Base-by-base conservation (phyloP, 1,284 basidiomycete genomes). In the Pseudozyma hubeiensis region DNA sequence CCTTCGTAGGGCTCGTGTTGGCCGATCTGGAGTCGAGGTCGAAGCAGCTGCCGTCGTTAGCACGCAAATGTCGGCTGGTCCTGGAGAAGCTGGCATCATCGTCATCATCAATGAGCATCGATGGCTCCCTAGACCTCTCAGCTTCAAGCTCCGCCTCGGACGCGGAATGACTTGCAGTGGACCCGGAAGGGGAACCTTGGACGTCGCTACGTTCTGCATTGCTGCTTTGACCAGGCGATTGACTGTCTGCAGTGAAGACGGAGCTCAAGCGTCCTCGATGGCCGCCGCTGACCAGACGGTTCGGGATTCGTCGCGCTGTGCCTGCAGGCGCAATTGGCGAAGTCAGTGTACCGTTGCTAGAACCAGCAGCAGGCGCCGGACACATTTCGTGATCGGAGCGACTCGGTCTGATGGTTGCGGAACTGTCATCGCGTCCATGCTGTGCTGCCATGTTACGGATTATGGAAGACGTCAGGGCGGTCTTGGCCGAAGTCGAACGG, bases 11-110 rank as follows among this genome's bases (percentile, higher is more conserved):
- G 43, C 69, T 64, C 3, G 62, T 39, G 14, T 53, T 49, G 33
- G 17, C 49, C 33, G 59, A 43, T 11, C 52, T 17, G 53, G 53
- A 64, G 40, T 75, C 68, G 11, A 78, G 55, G 40, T 78, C 76
- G 30, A 78, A 78, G 39, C 57, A 66, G 63, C 76, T 78, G 7
- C 76, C 76, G 53, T 78, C 76, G 33, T 75, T 56, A 9, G 64
- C 76, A 1, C 69, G 54, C 47, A 75, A 35, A 55, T 66, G 75
- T 11, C 50, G 59, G 30, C 64, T 70, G 4, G 62, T 34, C 6
- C 49, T 53, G 0, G 60, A 68, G 17, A 68, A 68, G 47, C 59
- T 62, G n/a, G 55, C 19, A 24, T 58, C 54, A 7, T 58, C 56
- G 24, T 72, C 64, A 17, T 72, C 64, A 10, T 60, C 58, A 11